Evolutionary conservation across 495 filamentous ascomycete genomes (phyloP).

Genomic region (Talaromyces borbonicus): DNA sequence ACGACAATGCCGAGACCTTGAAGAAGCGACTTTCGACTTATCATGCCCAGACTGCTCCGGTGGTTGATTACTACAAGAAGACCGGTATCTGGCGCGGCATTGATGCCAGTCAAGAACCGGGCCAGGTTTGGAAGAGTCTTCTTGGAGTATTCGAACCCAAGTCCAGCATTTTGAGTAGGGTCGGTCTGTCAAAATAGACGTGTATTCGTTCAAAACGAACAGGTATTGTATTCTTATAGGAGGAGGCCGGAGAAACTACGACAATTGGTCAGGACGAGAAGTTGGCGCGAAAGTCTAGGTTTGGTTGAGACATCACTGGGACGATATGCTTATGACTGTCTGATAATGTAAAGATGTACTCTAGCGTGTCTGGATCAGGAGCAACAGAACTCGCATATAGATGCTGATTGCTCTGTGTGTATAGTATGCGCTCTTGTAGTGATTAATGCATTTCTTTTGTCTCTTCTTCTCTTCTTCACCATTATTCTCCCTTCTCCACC

Average conservation of each 20-base stretch:
- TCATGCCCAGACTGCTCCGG: constrained; percentile 85
- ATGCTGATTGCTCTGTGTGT: background rate
- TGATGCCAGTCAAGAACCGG: constrained; percentile 93
- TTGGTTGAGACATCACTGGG: background rate
- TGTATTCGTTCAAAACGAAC: background rate
- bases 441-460: background rate
- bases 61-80: constrained; percentile 92
- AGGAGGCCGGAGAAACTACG: background rate
- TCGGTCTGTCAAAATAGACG: constrained; percentile 5
- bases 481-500: no score
- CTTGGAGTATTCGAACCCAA: constrained; percentile 65
- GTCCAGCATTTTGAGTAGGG: constrained; percentile 14
- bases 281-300: no score
- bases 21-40: constrained; percentile 93
- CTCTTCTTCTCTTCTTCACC: background rate
- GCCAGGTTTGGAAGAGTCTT: constrained; percentile 88
- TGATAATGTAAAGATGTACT: constrained; percentile 1
- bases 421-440: constrained; percentile 6
- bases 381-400: background rate
- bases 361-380: no score
- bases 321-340: constrained; percentile 9
- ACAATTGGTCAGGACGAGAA: constrained; percentile 1
- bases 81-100: constrained; percentile 94
- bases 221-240: background rate
- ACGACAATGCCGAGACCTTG: constrained; percentile 95